These are phyloP conservation scores for Bretschneidera sinensis DNA, from an alignment of 345 rosid species.

Conservation along the genomic window DNA sequence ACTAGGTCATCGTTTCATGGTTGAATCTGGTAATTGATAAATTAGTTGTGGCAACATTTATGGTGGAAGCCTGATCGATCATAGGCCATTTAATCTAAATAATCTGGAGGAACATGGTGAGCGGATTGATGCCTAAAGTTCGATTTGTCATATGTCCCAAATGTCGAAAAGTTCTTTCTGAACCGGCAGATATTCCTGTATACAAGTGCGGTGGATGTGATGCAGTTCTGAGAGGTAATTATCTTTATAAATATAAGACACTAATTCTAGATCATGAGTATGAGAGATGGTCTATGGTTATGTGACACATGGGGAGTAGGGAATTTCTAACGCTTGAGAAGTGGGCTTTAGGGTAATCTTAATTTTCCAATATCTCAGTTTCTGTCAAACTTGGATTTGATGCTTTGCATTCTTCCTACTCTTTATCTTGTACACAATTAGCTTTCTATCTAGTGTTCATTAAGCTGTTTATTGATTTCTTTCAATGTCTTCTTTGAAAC, in stretches of 20 bases:
- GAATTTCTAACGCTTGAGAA: no score
- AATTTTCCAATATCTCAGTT: no score
- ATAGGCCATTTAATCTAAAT: not conserved
- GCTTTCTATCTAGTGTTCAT: not conserved
- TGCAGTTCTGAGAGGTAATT: conserved; percentile 58
- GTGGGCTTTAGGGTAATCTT: no score
- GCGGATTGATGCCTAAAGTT: conserved; percentile 26
- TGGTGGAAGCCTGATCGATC: conserved; percentile 6
- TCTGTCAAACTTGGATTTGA: not conserved
- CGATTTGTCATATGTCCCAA: conserved; percentile 73
- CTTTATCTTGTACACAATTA: not conserved
- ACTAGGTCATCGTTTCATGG: not conserved
- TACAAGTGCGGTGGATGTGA: conserved; percentile 71
- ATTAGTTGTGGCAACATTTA: not conserved
- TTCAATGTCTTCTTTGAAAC: conserved; percentile 19
- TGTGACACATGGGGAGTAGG: not conserved
- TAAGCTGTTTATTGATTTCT: not conserved
- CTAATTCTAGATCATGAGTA: no score
- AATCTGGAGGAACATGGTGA: conserved; percentile 32
- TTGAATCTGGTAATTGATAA: not conserved
- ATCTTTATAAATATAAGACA: not conserved
- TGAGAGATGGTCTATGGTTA: not conserved
- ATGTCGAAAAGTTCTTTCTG: conserved; percentile 54
- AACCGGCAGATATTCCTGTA: conserved; percentile 46
- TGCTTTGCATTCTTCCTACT: conserved; percentile 1